phyloP scores from a whole-genome alignment of 1,139 yeast genomes.

The Trichomonascaceae sp. region DNA sequence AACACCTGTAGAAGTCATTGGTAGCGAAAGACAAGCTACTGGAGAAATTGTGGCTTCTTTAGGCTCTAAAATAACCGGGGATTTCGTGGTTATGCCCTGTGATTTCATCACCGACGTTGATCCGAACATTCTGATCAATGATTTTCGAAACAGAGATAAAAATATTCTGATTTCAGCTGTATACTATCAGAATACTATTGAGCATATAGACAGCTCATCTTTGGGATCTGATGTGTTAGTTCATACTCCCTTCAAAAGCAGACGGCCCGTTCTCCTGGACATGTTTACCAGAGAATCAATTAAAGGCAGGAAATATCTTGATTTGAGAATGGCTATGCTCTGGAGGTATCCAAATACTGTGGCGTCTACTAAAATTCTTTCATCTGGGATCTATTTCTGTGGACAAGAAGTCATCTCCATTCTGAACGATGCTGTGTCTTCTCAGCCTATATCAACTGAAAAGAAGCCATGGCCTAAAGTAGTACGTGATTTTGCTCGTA shows the following conservation, averaged over 20 bases:
- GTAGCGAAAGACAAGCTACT: constrained; percentile 26
- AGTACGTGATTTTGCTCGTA: constrained; percentile 79
- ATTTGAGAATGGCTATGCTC: constrained; percentile 76
- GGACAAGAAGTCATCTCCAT: constrained; percentile 47
- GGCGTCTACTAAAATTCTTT: constrained; percentile 68
- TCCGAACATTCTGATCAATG: constrained; percentile 81
- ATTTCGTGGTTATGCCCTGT: constrained; percentile 82
- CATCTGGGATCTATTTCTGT: constrained; percentile 78
- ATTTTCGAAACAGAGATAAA: constrained; percentile 61
- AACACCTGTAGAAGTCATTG: constrained; percentile 16
- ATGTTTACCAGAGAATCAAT: constrained; percentile 61
- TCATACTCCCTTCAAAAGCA: constrained; percentile 44
- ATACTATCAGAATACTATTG: constrained; percentile 64
- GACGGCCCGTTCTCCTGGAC: constrained; percentile 54
- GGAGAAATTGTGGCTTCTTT: constrained; percentile 60
- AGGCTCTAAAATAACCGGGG: constrained; percentile 39
- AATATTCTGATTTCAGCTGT: constrained; percentile 62
- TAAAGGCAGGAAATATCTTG: constrained; percentile 60
- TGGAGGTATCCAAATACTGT: constrained; percentile 81
- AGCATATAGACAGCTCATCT: constrained; percentile 69
- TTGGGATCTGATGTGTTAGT: constrained; percentile 56
- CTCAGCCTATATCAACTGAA: constrained; percentile 18
- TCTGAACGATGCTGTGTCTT: constrained; percentile 22
- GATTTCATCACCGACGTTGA: constrained; percentile 90
- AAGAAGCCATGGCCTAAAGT: constrained; percentile 57